phyloP scores from a whole-genome alignment of 2,329 filamentous ascomycete species.

The Colletotrichum godetiae region DNA sequence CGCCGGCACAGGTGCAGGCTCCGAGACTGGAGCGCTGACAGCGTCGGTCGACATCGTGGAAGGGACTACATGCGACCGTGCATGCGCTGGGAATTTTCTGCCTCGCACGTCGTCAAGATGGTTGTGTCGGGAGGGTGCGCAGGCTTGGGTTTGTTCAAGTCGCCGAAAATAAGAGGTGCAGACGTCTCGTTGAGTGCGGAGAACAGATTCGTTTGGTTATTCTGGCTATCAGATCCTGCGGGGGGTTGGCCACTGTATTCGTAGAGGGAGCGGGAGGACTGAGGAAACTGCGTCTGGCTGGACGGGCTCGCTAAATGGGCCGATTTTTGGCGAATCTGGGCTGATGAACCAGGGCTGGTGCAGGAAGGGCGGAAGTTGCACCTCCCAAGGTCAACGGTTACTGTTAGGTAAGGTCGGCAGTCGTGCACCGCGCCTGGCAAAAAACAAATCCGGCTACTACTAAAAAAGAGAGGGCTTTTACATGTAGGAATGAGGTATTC shows the following conservation, averaged over 20 bases:
- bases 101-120: conserved; percentile 6
- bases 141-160: conserved; percentile 20
- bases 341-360: conserved; percentile 37
- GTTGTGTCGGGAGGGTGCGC: conserved; percentile 1
- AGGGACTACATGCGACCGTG: conserved; percentile 57
- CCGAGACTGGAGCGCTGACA: conserved; percentile 60
- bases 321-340: conserved; percentile 41
- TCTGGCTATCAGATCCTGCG: conserved; percentile 37
- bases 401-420: background rate
- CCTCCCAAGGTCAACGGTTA: conserved; percentile 10
- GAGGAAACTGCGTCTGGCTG: conserved; percentile 25
- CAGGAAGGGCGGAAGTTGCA: conserved; percentile 21
- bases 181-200: conserved; percentile 32
- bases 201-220: conserved; percentile 35
- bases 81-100: conserved; percentile 24
- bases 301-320: conserved; percentile 36
- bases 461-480: background rate
- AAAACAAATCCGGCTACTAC: background rate
- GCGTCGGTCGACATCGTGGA: conserved; percentile 67
- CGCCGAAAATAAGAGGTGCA: conserved; percentile 35
- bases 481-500: background rate
- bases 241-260: conserved; percentile 34
- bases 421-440: background rate
- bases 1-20: conserved; percentile 43
- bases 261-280: conserved; percentile 1